Conservation (phyloP, 148 eudicot species). For the Rhododendron kiyosumense region DNA sequence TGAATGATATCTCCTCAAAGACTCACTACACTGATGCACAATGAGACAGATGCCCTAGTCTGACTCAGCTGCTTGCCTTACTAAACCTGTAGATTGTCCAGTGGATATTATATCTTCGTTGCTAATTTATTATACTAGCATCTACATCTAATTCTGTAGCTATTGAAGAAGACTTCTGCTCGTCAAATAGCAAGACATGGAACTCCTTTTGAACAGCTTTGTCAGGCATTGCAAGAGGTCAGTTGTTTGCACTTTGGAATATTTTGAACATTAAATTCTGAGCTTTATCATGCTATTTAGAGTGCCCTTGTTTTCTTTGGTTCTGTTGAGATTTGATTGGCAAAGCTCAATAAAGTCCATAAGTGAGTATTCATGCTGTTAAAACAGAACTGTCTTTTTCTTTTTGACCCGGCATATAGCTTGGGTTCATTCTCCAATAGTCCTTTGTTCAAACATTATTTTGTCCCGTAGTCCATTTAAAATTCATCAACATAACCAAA, state of each 20-base stretch:
- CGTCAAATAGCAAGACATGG: constrained; percentile 48
- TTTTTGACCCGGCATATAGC: background rate
- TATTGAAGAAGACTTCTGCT: constrained; percentile 67
- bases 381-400: background rate
- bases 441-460: background rate
- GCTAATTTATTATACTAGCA: constrained; percentile 37
- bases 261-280: background rate
- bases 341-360: background rate
- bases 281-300: background rate
- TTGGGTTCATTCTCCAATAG: background rate
- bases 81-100: background rate
- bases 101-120: background rate
- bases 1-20: background rate
- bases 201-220: constrained; percentile 72
- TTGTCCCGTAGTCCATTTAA: background rate
- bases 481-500: background rate
- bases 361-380: background rate
- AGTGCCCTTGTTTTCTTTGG: background rate
- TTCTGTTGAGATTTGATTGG: background rate
- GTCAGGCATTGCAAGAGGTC: constrained; percentile 67
- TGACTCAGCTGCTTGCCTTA: background rate
- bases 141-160: constrained; percentile 53
- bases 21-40: background rate
- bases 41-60: background rate
- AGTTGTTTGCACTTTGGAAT: constrained; percentile 17